phyloP scores from a whole-genome alignment of 192 early-diverging fungal genomes.

The Kappamyces sp. region DNA sequence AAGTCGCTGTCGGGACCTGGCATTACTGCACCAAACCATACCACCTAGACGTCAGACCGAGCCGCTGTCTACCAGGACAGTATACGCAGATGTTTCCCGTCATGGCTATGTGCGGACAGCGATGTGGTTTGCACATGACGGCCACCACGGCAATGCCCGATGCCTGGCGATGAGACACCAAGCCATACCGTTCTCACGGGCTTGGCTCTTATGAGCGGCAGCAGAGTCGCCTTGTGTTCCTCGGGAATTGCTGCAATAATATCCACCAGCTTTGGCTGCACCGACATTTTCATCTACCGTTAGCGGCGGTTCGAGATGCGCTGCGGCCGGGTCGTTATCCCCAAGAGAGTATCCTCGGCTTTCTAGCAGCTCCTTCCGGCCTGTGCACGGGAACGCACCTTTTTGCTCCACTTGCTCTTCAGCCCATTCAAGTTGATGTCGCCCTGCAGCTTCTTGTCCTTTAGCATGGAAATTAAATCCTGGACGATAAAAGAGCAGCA shows the following conservation, averaged over 20 bases:
- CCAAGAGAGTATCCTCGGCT: too few species aligned
- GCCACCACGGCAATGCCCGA: constrained; percentile 77
- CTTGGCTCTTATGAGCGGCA: constrained; percentile 88
- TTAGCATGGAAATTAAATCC: constrained; percentile 70
- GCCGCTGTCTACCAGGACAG: constrained; percentile 21
- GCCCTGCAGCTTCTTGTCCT: constrained; percentile 35
- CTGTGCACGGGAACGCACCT: constrained; percentile 28
- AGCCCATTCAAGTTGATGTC: constrained; percentile 87
- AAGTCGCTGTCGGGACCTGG: constrained; percentile 99
- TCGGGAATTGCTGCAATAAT: constrained; percentile 98
- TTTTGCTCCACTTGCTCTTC: constrained; percentile 45
- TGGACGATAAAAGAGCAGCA: constrained; percentile 64
- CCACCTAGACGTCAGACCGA: too few species aligned
- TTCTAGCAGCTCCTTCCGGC: constrained; percentile 32
- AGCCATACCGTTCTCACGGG: constrained; percentile 91
- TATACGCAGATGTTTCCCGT: constrained; percentile 99
- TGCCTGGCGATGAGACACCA: constrained; percentile 26
- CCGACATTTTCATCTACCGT: constrained; percentile 48
- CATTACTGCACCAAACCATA: constrained; percentile 28
- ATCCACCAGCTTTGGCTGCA: constrained; percentile 91
- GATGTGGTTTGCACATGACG: constrained; percentile 95
- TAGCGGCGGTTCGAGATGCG: constrained; percentile 21
- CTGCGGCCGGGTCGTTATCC: too few species aligned
- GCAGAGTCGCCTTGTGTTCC: constrained; percentile 73
- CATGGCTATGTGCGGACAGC: constrained; percentile 98